Evolutionary conservation across 305 asterid species (phyloP), one percentile per base, ranked within the genome.

Genomic region (Fraxinus angustifolia): DNA sequence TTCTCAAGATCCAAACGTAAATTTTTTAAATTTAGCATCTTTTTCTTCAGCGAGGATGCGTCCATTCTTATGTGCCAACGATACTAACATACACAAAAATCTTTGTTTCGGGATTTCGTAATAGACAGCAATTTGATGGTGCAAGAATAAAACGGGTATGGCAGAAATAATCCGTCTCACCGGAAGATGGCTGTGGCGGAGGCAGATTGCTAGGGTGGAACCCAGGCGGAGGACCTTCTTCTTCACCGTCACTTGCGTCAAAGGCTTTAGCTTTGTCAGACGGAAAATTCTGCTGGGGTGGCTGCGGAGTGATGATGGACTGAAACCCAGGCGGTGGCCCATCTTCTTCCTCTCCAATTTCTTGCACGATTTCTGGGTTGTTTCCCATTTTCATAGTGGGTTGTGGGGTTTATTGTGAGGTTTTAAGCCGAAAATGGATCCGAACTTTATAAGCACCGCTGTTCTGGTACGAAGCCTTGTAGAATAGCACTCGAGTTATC

Each of bases 311-410:
- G 38, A 85, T 84, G 79, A 91, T 81, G 77, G 85, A 85, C 17
- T 88, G 87, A 79, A 93, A 93, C 72, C 97, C 97, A 82, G 98
- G 98, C 12, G 97, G 97, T 4, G 97, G 97, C 35, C 98, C 97
- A 33, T 92, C 97, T 50, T 90, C 96, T 10, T 91, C 94, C 0
- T 89, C 95, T 0, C 87, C 97, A 1, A 88, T 90, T 1, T 90
- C 83, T 4, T 83, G 70, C 70, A 6, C 30, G 30, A 6, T 8
- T 28, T 67, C n/a, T 67, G 38, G 73, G 36, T 67, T 30, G 73
- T 31, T 30, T 67, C 73, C 35, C 36, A 67, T 67, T 67, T 67
- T 30, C 73, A 67, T 0, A 28, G 36, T 7, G 35, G 4, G 31
- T 19, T 60, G 14, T 60, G 71, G n/a, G 16, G 71, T 21, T 23